phyloP scores from a whole-genome alignment of 1,284 basidiomycete genomes.

The Ganoderma meredithae region DNA sequence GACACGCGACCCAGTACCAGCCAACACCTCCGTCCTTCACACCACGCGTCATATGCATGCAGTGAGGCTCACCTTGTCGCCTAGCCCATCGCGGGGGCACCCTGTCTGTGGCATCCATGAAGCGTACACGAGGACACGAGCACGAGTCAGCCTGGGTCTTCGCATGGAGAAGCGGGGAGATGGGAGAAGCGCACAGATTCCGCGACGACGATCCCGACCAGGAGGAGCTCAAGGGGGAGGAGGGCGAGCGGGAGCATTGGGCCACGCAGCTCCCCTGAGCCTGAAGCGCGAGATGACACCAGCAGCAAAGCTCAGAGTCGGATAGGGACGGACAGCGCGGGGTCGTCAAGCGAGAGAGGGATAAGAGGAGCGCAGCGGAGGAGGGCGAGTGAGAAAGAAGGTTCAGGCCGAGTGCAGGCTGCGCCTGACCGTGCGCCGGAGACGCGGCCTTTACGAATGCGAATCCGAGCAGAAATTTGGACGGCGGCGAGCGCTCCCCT shows the following conservation, averaged over 20 bases:
- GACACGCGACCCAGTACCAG: not conserved
- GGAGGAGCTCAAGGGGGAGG: constrained; percentile 21
- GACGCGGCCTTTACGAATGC: constrained; percentile 3
- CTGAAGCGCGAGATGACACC: not conserved
- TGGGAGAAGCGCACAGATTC: constrained; percentile 24
- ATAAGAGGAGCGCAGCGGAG: constrained; percentile 3
- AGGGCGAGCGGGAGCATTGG: constrained; percentile 20
- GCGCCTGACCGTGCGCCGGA: not conserved
- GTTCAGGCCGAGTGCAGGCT: not conserved
- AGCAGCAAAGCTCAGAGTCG: not conserved
- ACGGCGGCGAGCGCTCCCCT: not conserved
- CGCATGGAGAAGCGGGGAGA: constrained; percentile 11
- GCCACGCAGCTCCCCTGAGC: constrained; percentile 8
- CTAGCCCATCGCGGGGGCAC: constrained; percentile 17
- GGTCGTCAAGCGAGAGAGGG: not conserved
- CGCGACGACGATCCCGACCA: constrained; percentile 19
- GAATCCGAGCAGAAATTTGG: not conserved
- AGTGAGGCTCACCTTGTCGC: constrained; percentile 23
- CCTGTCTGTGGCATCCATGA: constrained; percentile 6
- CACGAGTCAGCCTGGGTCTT: not conserved
- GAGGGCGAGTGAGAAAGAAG: not conserved
- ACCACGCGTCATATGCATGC: not conserved
- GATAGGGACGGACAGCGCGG: not conserved
- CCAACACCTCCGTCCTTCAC: not conserved
- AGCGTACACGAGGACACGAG: constrained; percentile 1